Conservation (phyloP, 345 rosid genomes). For the Eucalyptus curtisii region DNA sequence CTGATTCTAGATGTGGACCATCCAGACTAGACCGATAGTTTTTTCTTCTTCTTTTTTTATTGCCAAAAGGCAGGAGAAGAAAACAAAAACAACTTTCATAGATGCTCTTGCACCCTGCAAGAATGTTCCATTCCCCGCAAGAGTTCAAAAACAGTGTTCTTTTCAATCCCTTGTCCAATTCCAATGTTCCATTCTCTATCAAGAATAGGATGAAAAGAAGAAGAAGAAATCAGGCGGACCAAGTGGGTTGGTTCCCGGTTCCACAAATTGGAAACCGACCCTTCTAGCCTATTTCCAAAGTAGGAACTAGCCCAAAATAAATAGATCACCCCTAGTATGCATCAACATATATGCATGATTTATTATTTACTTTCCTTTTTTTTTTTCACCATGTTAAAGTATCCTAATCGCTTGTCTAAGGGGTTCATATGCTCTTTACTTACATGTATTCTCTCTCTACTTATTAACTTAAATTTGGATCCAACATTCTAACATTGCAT, state of each 20-base stretch:
- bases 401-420: neutral
- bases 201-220: neutral
- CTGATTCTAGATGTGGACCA: neutral
- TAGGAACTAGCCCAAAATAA: neutral
- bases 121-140: neutral
- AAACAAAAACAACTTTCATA: neutral
- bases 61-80: neutral
- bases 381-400: neutral
- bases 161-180: neutral
- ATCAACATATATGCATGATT: neutral
- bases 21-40: rapidly evolving
- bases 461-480: neutral
- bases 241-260: neutral
- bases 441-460: neutral
- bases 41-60: no score
- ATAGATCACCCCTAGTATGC: neutral
- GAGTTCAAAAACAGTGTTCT: neutral
- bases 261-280: neutral
- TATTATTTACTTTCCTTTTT: no score
- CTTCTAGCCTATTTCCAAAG: neutral
- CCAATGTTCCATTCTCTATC: neutral
- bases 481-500: neutral
- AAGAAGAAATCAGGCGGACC: neutral
- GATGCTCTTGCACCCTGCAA: neutral
- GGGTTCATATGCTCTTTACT: neutral